Evolutionary conservation across 176 grass and related monocot species (phyloP).

Genomic region (Luzula sylvatica): DNA sequence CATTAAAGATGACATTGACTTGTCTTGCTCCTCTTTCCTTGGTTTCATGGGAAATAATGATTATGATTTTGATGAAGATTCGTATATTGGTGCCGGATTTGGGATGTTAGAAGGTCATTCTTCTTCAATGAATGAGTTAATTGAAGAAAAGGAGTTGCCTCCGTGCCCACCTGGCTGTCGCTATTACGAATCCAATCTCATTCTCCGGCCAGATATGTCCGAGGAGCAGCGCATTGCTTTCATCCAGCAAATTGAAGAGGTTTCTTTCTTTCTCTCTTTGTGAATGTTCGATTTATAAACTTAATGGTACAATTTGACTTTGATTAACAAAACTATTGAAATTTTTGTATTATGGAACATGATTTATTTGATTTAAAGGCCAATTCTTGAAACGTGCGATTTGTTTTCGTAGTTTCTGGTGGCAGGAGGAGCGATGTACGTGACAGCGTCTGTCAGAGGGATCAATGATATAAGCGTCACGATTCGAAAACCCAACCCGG

Average conservation of each 20-base stretch:
- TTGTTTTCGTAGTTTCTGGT: conserved; percentile 53
- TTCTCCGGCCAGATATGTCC: conserved; percentile 85
- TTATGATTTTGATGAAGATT: conserved; percentile 23
- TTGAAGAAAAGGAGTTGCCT: conserved; percentile 86
- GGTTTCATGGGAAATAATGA: conserved; percentile 25
- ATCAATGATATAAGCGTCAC: conserved; percentile 73
- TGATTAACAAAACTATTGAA: too few relatives aligned
- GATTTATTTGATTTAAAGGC: too few relatives aligned
- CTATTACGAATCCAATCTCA: conserved; percentile 82
- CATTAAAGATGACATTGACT: conserved; percentile 24
- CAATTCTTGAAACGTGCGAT: too few relatives aligned
- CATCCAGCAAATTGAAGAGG: conserved; percentile 95
- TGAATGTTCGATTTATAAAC: too few relatives aligned
- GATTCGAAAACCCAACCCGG: conserved; percentile 76
- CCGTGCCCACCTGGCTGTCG: conserved; percentile 84
- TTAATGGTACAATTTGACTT: too few relatives aligned
- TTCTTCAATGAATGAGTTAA: conserved; percentile 26
- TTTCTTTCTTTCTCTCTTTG: conserved; percentile 17
- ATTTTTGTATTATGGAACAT: too few relatives aligned
- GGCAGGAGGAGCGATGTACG: conserved; percentile 81
- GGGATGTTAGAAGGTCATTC: conserved; percentile 34
- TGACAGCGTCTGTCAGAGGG: conserved; percentile 74
- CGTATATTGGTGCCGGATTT: conserved; percentile 27
- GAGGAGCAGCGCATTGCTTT: conserved; percentile 94
- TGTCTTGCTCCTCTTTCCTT: conserved; percentile 44